These are phyloP conservation scores for Eutrema salsugineum DNA, from an alignment of 441 rosid species.

Conservation along the genomic window DNA sequence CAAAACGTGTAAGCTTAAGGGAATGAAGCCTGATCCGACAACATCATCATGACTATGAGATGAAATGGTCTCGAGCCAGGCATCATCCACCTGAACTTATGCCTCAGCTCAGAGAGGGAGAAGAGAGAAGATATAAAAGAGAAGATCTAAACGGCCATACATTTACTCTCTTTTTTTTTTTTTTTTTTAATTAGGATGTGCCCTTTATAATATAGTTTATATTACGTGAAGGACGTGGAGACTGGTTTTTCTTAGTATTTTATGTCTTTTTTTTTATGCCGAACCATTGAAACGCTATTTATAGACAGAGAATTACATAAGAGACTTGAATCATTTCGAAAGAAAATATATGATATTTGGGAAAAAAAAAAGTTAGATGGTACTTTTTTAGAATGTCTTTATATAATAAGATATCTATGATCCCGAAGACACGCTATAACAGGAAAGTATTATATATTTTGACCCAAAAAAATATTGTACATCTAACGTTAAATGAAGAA, in stretches of 20 bases:
- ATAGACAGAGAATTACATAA: background rate
- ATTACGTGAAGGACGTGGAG: background rate
- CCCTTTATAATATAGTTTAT: background rate
- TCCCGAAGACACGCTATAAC: no score
- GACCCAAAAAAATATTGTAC: no score
- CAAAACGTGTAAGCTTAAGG: slow-evolving; percentile 46
- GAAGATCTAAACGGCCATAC: slow-evolving; percentile 25
- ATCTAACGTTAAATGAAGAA: no score
- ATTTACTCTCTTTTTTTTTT: no score
- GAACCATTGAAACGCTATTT: background rate
- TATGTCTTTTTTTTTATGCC: background rate
- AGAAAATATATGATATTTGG: no score
- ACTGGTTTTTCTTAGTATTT: background rate
- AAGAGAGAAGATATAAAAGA: slow-evolving; percentile 2
- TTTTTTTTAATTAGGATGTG: background rate
- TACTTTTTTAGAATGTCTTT: no score
- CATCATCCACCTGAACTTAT: slow-evolving; percentile 81
- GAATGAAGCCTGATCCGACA: slow-evolving; percentile 99
- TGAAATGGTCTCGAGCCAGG: slow-evolving; percentile 84
- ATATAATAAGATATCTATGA: no score
- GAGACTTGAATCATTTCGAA: no score
- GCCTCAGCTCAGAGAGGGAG: slow-evolving; percentile 5
- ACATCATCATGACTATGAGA: background rate
- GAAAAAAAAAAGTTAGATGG: no score
- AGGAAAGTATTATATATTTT: no score